phyloP scores from a whole-genome alignment of 2,329 filamentous ascomycete species.

The Neodidymelliopsis sp. region DNA sequence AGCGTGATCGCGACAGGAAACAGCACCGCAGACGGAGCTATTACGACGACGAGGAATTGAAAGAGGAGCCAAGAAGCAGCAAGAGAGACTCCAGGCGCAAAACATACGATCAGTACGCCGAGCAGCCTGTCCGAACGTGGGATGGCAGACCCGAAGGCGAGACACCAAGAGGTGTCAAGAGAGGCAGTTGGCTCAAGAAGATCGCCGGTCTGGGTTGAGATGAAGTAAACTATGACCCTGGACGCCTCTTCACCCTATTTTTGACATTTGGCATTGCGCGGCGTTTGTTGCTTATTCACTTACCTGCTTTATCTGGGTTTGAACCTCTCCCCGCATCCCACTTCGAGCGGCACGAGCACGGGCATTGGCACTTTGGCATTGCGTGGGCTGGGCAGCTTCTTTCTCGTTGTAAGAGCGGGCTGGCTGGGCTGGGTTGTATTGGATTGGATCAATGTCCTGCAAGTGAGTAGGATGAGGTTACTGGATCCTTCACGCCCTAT shows the following conservation, averaged over 20 bases:
- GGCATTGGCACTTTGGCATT: neutral
- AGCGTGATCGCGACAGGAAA: constrained; percentile 36
- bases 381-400: constrained; percentile 1
- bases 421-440: neutral
- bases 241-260: too few species aligned
- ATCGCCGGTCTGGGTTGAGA: constrained; percentile 38
- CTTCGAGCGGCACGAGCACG: neutral
- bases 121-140: constrained; percentile 47
- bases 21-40: constrained; percentile 37
- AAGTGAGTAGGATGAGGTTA: too few species aligned
- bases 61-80: constrained; percentile 22
- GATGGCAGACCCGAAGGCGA: constrained; percentile 51
- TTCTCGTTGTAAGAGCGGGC: neutral
- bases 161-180: constrained; percentile 42
- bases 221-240: too few species aligned
- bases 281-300: constrained; percentile 9
- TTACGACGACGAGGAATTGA: constrained; percentile 28
- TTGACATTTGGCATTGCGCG: constrained; percentile 18
- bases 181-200: constrained; percentile 58
- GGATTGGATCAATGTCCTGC: too few species aligned
- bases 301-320: neutral
- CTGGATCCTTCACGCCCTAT: too few species aligned
- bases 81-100: constrained; percentile 40
- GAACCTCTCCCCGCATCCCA: neutral
- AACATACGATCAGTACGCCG: constrained; percentile 38